Evolutionary conservation across 2,329 filamentous ascomycete species (phyloP).

Genomic region (Stagonosporopsis vannaccii): DNA sequence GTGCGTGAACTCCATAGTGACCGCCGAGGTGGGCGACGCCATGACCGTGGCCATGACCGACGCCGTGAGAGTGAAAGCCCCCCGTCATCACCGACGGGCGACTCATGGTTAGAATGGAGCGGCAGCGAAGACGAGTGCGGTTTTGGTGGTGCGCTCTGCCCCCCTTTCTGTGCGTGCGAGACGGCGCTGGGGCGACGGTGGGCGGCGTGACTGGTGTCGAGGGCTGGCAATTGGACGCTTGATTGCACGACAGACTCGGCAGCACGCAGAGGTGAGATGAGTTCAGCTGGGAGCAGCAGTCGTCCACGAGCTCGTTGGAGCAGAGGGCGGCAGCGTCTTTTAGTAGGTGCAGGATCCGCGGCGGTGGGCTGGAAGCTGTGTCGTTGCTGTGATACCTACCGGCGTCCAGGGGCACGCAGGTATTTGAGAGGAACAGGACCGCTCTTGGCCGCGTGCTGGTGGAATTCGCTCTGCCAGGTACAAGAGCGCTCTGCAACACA

Average conservation of each 20-base stretch:
- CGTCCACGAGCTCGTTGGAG: slow-evolving; percentile 46
- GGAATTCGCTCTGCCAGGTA: slow-evolving; percentile 48
- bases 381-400: slow-evolving; percentile 50
- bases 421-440: slow-evolving; percentile 48
- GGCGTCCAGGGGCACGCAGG: slow-evolving; percentile 47
- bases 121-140: slow-evolving; percentile 8
- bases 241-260: slow-evolving; percentile 48
- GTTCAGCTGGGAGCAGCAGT: slow-evolving; percentile 23
- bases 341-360: slow-evolving; percentile 48
- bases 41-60: slow-evolving; percentile 15
- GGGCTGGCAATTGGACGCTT: slow-evolving; percentile 37
- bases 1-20: slow-evolving; percentile 36
- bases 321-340: slow-evolving; percentile 42
- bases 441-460: slow-evolving; percentile 44
- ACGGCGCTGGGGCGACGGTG: slow-evolving; percentile 21
- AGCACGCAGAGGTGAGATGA: slow-evolving; percentile 18
- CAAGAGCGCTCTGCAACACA: slow-evolving; percentile 50
- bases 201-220: slow-evolving; percentile 35
- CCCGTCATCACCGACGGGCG: slow-evolving; percentile 40
- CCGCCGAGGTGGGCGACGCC: slow-evolving; percentile 16
- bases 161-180: slow-evolving; percentile 20
- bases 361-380: slow-evolving; percentile 44
- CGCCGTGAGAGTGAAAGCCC: slow-evolving; percentile 31
- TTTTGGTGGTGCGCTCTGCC: slow-evolving; percentile 17
- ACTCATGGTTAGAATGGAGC: slow-evolving; percentile 33